phyloP scores from a whole-genome alignment of 495 filamentous ascomycete genomes.

The Amniculicola lignicola region DNA sequence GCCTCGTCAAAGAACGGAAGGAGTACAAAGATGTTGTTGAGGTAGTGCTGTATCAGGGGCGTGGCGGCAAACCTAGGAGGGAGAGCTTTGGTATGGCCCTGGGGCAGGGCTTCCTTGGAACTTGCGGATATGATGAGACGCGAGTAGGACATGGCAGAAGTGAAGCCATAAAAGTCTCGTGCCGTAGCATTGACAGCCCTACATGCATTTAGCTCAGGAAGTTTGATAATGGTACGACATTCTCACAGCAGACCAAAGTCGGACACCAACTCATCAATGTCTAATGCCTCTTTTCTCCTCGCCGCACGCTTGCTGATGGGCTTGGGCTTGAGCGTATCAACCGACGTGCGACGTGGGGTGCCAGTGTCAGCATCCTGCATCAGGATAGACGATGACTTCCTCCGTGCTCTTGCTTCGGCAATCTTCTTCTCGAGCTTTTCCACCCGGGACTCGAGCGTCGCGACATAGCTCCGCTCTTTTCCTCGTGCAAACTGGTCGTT shows the following conservation, averaged over 20 bases:
- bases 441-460: constrained; percentile 80
- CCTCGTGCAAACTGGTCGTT: constrained; percentile 92
- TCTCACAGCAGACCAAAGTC: constrained; percentile 46
- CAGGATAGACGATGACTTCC: constrained; percentile 49
- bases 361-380: constrained; percentile 36
- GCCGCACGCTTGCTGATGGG: constrained; percentile 34
- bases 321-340: constrained; percentile 29
- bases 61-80: constrained; percentile 64
- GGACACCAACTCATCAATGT: constrained; percentile 46
- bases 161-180: constrained; percentile 83
- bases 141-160: constrained; percentile 79
- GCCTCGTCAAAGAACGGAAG: constrained; percentile 78
- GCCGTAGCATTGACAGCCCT: constrained; percentile 90
- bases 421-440: constrained; percentile 78
- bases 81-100: constrained; percentile 54
- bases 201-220: neutral
- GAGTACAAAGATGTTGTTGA: constrained; percentile 73
- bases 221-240: neutral
- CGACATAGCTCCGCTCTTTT: constrained; percentile 93
- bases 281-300: constrained; percentile 40
- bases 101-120: constrained; percentile 61
- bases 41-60: constrained; percentile 72
- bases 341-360: constrained; percentile 34
- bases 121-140: constrained; percentile 74
- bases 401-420: constrained; percentile 56